phyloP scores from a whole-genome alignment of 345 rosid species.

The Iberis pinnata region DNA sequence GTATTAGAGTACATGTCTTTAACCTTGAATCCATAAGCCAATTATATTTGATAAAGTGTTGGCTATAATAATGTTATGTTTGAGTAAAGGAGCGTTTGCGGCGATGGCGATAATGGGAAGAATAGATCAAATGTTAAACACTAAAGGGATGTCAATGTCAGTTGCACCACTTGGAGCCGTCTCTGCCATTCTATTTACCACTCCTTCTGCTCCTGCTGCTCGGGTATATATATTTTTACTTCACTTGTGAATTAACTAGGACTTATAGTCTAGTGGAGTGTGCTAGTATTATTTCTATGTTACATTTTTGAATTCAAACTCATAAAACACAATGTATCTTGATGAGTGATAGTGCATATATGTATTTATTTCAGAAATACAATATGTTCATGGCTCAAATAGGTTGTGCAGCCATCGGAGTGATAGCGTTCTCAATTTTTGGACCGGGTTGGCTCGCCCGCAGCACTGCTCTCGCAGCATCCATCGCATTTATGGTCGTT shows the following conservation, averaged over 20 bases:
- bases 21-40: too few relatives aligned
- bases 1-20: too few relatives aligned
- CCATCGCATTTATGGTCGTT: slow-evolving; percentile 74
- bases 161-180: slow-evolving; percentile 94
- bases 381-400: slow-evolving; percentile 86
- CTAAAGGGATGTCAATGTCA: slow-evolving; percentile 69
- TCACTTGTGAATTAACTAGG: too few relatives aligned
- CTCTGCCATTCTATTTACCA: slow-evolving; percentile 64
- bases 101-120: slow-evolving; percentile 92
- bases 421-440: slow-evolving; percentile 51
- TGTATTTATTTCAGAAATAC: slow-evolving; percentile 69
- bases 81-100: slow-evolving; percentile 45
- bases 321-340: too few relatives aligned
- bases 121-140: slow-evolving; percentile 64
- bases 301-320: too few relatives aligned
- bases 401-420: slow-evolving; percentile 86
- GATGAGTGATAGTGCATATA: too few relatives aligned
- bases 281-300: too few relatives aligned
- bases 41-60: too few relatives aligned
- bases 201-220: slow-evolving; percentile 86
- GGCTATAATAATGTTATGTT: not conserved
- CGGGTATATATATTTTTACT: slow-evolving; percentile 27
- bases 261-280: too few relatives aligned
- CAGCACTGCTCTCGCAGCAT: slow-evolving; percentile 65
- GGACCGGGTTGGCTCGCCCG: slow-evolving; percentile 92